phyloP scores from a whole-genome alignment of 2,329 filamentous ascomycete species.

The Clarireedia homoeocarpa region DNA sequence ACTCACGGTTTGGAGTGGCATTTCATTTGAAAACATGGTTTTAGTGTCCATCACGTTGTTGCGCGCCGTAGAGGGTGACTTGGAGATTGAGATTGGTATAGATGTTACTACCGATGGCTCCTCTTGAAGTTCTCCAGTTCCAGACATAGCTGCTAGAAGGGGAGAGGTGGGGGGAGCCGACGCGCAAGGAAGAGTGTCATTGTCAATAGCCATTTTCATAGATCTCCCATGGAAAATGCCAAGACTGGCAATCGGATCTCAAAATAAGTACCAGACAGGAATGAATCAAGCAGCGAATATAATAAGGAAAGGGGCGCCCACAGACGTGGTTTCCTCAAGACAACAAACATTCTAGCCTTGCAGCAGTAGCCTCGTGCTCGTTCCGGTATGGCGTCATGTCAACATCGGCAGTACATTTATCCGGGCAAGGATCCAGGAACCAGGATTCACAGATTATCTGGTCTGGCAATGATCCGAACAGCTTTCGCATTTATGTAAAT shows the following conservation, averaged over 20 bases:
- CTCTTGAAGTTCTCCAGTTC: not conserved
- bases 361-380: not conserved
- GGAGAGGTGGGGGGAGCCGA: slow-evolving; percentile 4
- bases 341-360: not conserved
- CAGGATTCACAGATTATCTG: not conserved
- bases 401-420: not conserved
- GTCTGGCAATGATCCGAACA: not conserved
- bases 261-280: too few relatives aligned
- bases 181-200: not conserved
- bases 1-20: not conserved
- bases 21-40: not conserved
- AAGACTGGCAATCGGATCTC: not conserved
- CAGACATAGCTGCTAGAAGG: not conserved
- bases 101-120: not conserved
- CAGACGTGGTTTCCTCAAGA: too few relatives aligned
- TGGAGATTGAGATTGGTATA: not conserved
- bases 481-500: not conserved
- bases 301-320: too few relatives aligned
- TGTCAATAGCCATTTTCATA: not conserved
- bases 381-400: not conserved
- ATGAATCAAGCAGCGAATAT: too few relatives aligned
- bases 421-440: not conserved
- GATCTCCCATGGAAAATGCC: not conserved
- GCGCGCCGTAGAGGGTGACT: not conserved
- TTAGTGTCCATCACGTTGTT: not conserved